Base-by-base conservation (phyloP, 2,329 filamentous ascomycete genomes). In the Nothophoma quercina region DNA sequence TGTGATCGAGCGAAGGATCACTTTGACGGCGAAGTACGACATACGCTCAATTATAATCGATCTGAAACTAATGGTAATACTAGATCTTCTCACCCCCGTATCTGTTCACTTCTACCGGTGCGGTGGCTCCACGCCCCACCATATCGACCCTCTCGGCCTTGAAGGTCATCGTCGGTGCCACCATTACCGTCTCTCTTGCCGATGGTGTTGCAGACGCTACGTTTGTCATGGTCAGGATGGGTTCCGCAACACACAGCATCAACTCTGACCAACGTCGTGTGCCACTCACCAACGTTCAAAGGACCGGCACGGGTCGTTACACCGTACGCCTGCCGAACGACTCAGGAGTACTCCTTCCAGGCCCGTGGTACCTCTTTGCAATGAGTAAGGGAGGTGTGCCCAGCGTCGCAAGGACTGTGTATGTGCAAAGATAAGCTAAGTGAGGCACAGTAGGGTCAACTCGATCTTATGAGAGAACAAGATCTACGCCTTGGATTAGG, bases 71-170 rank as follows among this genome's bases (percentile, higher is more conserved):
- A n/a, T n/a, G n/a, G n/a, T n/a, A n/a, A n/a, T n/a, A n/a, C n/a
- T n/a, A 85, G 64, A 78, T 85, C 50, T 85, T 78, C 64, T 77
- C 73, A 6, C 83, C 83, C 1, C 77, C 79, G 0, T 85, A 85
- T 50, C 78, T 85, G 0, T 79, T 80, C 53, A 77, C 58, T 12
- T 7, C 36, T 8, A 19, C n/a, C 15, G 36, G 36, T 9, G n/a
- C 36, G 8, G 52, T 51, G 4, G 52, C 50, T 12, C 23, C 49
- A 3, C 45, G 60, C 13, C 63, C 61, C 8, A 35, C 60, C 19
- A 65, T 64, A 28, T 42, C 50, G 13, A 7, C n/a, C 3, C 13
- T 40, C 2, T 40, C 36, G 3, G 36, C 36, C 8, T 28, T 25
- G 12, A 15, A 16, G 3, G 23, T 16, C 23, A 40, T 28, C 10